Evolutionary conservation across 306 rosid species (phyloP), one percentile per base, ranked within the genome.

Genomic region (Biancaea sappan): DNA sequence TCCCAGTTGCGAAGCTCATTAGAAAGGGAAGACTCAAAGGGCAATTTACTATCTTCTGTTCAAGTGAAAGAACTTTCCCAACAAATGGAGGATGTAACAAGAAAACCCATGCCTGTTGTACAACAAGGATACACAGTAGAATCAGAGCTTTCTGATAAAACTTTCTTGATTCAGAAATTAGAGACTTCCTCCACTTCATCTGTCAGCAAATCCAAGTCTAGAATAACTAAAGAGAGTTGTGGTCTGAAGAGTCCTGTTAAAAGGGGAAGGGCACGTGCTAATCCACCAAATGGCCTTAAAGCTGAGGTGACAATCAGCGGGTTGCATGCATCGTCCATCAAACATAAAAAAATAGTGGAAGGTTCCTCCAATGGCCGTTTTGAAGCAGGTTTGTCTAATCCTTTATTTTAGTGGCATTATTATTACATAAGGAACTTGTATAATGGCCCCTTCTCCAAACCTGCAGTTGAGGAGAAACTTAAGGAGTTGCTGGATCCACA

Each of bases 381-480:
- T 86, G 97, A 92, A 88, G 90, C 94, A 92, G 99, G 99, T 95
- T 71, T 72, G 88, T 74, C 41, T 63, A 7, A 62, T 80, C 44
- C 26, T 81, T 79, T 79, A 52, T 50, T 69, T 54, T 43, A 41
- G 51, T 66, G 32, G 50, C 69, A 61, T 71, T 63, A 40, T 24
- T 72, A 61, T 64, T 82, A 46, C 18, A 18, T 46, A 12, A 48
- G 59, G 56, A 79, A 43, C 76, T 21, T 65, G 53, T 69, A 75
- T 38, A 66, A 84, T 74, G 74, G 53, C 54, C 79, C 62, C 43
- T 77, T 76, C 82, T 71, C 40, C 40, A 65, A 79, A 59, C 72
- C 82, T 87, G 84, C 91, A 95, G 99, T 95, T 73, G 94, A 95
- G 82, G 98, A 82, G 87, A 95, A 90, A 81, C 99, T 95, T 79